Conservation (phyloP, 495 filamentous ascomycete genomes). For the Penicillium taxi region DNA sequence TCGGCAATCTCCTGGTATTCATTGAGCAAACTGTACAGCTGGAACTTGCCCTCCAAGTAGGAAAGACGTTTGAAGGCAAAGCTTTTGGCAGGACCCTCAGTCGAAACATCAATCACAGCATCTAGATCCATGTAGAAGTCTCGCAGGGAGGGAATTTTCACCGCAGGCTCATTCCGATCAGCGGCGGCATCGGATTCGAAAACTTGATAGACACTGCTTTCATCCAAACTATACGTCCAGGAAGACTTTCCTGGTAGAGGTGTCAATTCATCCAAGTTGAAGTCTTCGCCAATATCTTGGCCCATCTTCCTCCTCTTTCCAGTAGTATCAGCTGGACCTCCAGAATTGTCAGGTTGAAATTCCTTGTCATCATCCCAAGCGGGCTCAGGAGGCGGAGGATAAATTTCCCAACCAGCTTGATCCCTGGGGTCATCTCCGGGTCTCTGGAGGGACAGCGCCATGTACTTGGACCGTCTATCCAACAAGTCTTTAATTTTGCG, state of each 20-base stretch:
- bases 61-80: constrained; percentile 92
- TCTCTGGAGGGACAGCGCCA: constrained; percentile 75
- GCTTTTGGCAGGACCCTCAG: constrained; percentile 92
- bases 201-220: constrained; percentile 83
- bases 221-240: constrained; percentile 72
- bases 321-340: constrained; percentile 15
- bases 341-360: constrained; percentile 17
- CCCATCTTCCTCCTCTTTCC: constrained; percentile 72
- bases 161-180: constrained; percentile 56
- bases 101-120: constrained; percentile 70
- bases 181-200: constrained; percentile 57
- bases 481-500: constrained; percentile 77
- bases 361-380: constrained; percentile 73
- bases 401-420: constrained; percentile 74
- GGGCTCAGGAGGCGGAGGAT: constrained; percentile 83
- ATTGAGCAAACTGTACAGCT: constrained; percentile 83
- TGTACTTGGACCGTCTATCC: constrained; percentile 82
- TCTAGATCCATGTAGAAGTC: constrained; percentile 98
- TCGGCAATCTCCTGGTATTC: constrained; percentile 97
- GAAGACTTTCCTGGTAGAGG: constrained; percentile 59
- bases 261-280: constrained; percentile 64
- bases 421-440: constrained; percentile 80
- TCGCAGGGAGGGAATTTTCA: constrained; percentile 76
- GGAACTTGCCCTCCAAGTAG: constrained; percentile 94
- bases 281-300: constrained; percentile 84